A percentile compares a stretch with the other conserved stretches of the same genome.
phyloP scores from a whole-genome alignment of 2,329 filamentous ascomycete species.

The Fusarium humuli region DNA sequence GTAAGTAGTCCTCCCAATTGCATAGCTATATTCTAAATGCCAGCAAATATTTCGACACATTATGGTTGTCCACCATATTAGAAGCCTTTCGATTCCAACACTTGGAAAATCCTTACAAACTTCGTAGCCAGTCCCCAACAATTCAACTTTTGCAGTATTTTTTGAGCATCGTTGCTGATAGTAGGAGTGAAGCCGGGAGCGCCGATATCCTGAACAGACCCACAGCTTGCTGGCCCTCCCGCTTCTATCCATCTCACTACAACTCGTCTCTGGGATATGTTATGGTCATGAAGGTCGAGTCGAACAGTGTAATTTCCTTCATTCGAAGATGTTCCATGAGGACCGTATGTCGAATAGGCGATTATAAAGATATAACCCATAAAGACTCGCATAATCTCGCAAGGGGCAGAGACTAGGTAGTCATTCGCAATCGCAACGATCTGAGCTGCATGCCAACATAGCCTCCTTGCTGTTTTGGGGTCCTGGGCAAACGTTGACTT shows the following conservation, averaged over 20 bases:
- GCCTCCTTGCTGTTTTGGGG: background rate
- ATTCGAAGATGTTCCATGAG: background rate
- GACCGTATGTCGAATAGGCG: background rate
- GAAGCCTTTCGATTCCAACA: background rate
- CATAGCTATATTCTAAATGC: conserved; percentile 7
- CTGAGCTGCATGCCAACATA: conserved; percentile 3
- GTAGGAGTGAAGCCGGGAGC: background rate
- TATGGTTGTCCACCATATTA: too few species aligned
- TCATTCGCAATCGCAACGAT: background rate
- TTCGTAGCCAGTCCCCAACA: conserved; percentile 1
- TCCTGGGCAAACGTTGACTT: background rate
- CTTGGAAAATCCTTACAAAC: background rate
- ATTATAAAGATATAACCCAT: conserved; percentile 11
- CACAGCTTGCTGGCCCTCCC: background rate
- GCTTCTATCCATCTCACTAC: conserved; percentile 5
- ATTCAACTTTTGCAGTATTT: background rate
- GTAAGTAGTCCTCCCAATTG: conserved; percentile 11
- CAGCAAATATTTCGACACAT: background rate
- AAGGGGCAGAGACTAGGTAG: background rate
- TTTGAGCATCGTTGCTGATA: conserved; percentile 1
- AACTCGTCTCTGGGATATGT: background rate
- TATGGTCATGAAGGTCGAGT: background rate
- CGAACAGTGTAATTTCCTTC: background rate
- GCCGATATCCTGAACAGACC: conserved; percentile 1
- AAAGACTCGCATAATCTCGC: conserved; percentile 10